These are phyloP conservation scores for Aurifilum marmelostoma DNA, from an alignment of 2,329 filamentous ascomycete genomes.

Conservation along the genomic window DNA sequence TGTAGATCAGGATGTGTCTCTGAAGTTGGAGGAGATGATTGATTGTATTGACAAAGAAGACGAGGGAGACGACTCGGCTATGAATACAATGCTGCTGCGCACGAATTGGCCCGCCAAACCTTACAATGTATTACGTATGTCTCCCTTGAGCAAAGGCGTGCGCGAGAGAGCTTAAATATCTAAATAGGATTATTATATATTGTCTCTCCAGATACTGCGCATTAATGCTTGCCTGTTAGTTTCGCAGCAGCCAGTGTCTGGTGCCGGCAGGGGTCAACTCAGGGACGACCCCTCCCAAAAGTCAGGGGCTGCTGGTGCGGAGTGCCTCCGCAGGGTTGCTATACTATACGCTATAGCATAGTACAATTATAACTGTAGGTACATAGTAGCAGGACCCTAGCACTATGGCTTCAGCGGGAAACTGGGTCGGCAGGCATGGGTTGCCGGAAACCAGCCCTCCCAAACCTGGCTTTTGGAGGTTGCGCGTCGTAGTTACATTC, in stretches of 20 bases:
- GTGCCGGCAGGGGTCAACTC: neutral
- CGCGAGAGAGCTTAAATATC: neutral
- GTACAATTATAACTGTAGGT: neutral
- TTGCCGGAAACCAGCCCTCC: constrained; percentile 1
- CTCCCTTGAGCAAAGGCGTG: neutral
- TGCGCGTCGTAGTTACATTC: constrained; percentile 12
- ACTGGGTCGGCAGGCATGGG: neutral
- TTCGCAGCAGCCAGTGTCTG: neutral
- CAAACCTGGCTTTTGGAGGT: neutral
- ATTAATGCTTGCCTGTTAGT: neutral
- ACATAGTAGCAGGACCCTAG: neutral
- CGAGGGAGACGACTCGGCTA: neutral
- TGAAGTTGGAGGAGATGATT: constrained; percentile 1
- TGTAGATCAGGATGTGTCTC: neutral
- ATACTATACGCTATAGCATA: neutral
- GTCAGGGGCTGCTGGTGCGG: constrained; percentile 1
- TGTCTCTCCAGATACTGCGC: neutral
- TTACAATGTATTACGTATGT: neutral
- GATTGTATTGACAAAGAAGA: neutral
- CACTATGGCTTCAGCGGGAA: neutral
- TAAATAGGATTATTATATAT: neutral
- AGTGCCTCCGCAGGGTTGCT: constrained; percentile 4
- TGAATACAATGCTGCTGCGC: neutral
- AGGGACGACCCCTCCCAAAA: neutral
- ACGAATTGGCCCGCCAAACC: neutral